phyloP scores from a whole-genome alignment of 2,329 filamentous ascomycete genomes.

The Botryosphaeria dothidea region DNA sequence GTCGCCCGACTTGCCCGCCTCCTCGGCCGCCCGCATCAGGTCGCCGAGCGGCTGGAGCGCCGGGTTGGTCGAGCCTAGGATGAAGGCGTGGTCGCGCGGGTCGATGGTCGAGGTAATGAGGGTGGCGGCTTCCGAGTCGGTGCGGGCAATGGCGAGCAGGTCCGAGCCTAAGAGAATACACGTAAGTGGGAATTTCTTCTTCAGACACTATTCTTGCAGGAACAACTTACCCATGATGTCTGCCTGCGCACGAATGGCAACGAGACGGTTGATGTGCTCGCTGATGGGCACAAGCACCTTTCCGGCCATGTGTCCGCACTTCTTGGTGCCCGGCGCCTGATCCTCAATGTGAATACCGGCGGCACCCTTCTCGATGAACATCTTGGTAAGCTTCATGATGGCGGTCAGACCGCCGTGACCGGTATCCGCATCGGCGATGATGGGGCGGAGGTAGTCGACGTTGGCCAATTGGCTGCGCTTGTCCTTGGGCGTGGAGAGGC shows the following conservation, averaged over 20 bases:
- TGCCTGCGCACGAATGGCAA: conserved; percentile 94
- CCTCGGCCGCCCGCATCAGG: conserved; percentile 85
- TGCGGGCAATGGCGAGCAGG: conserved; percentile 87
- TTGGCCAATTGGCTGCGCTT: conserved; percentile 74
- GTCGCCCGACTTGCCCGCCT: conserved; percentile 74
- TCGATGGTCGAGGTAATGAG: conserved; percentile 97
- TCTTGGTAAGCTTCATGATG: conserved; percentile 98
- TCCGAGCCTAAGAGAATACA: conserved; percentile 54
- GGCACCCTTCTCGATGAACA: conserved; percentile 94
- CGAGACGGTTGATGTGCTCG: conserved; percentile 97
- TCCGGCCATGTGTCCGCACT: conserved; percentile 99
- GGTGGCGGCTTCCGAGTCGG: conserved; percentile 95
- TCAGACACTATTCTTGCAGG: not conserved
- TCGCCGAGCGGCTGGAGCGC: conserved; percentile 81
- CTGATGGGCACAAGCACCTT: conserved; percentile 96
- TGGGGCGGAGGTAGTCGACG: conserved; percentile 91
- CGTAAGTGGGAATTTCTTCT: conserved; percentile 47
- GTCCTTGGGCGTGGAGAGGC: conserved; percentile 71
- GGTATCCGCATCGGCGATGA: conserved; percentile 95
- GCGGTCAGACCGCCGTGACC: conserved; percentile 97
- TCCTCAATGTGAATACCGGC: conserved; percentile 99
- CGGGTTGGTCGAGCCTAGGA: conserved; percentile 86
- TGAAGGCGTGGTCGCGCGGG: conserved; percentile 90
- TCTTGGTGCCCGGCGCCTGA: conserved; percentile 97
- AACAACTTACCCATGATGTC: conserved; percentile 82